A percentile compares a stretch with the other conserved stretches of the same genome.
Evolutionary conservation across 306 rosid species (phyloP).

Genomic region (Calophaca sinica): DNA sequence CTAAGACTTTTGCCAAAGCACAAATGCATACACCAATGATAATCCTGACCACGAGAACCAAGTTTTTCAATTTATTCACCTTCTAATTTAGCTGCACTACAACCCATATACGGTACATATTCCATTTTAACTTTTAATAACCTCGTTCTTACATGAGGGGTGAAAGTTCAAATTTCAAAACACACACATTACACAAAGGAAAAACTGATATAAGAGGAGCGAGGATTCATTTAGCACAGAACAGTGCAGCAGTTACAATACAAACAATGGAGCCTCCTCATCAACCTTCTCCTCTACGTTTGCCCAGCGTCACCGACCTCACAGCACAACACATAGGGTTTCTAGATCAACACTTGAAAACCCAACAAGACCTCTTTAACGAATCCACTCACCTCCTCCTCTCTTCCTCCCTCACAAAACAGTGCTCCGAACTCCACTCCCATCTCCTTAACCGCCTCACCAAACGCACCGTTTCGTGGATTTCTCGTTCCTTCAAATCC

Average conservation of each 20-base stretch:
- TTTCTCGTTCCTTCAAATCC: slow-evolving; percentile 58
- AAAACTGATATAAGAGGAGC: too few species aligned
- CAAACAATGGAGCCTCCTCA: slow-evolving; percentile 39
- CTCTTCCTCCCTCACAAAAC: slow-evolving; percentile 44
- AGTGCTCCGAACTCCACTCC: slow-evolving; percentile 56
- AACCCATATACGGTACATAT: too few species aligned
- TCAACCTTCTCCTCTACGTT: neutral
- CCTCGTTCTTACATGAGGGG: too few species aligned
- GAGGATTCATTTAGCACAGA: too few species aligned
- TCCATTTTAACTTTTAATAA: too few species aligned
- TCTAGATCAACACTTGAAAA: slow-evolving; percentile 57
- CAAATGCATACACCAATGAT: too few species aligned
- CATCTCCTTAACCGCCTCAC: slow-evolving; percentile 45
- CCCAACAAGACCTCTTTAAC: slow-evolving; percentile 51
- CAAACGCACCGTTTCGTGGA: slow-evolving; percentile 65
- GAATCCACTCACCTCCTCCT: slow-evolving; percentile 49
- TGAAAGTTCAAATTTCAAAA: too few species aligned
- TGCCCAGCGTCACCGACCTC: slow-evolving; percentile 57
- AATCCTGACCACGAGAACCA: too few species aligned
- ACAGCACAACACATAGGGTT: slow-evolving; percentile 55
- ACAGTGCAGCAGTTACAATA: neutral
- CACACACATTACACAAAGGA: too few species aligned
- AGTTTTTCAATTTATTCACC: too few species aligned
- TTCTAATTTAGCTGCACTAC: too few species aligned
- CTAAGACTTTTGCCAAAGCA: too few species aligned